Evolutionary conservation across 2,329 filamentous ascomycete species (phyloP), one percentile per base, ranked within the genome.

Genomic region (Chrysosphaeria jannelii): DNA sequence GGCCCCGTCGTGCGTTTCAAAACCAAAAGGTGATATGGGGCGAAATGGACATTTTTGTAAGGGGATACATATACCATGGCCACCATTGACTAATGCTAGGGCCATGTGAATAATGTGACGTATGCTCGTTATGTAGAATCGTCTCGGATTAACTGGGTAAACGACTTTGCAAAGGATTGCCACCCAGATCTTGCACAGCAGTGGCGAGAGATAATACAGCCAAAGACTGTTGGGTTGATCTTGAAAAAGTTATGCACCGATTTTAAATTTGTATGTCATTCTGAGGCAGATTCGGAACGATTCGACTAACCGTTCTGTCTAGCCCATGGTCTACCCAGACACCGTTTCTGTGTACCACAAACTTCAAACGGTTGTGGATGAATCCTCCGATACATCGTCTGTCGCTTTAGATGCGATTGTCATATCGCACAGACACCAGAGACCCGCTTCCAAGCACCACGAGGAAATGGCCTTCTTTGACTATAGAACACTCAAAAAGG

Each of bases 251-350:
- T 90, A 33, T 69, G 57, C 34, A 66, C 71, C 0, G 68, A 88
- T 33, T 90, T 70, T 44, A 90, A 90, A 46, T 78, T 88, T 46
- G 75, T 85, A 39, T 31, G 67, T 51, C 10, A 13, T 18, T n/a
- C 5, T 8, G 15, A 5, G 10, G 14, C 6, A 21, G 9, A 20
- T n/a, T n/a, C n/a, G n/a, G n/a, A n/a, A n/a, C n/a, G n/a, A n/a
- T n/a, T n/a, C n/a, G n/a, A n/a, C n/a, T n/a, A n/a, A n/a, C n/a
- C n/a, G n/a, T n/a, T n/a, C 16, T 6, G 10, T 8, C 7, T 32
- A 76, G 71, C 75, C 78, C 10, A 68, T 90, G 59, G 67, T 55
- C 16, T 88, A 61, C 41, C 78, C 78, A 1, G 78, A 90, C 41
- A 57, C 58, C 23, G 61, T 89, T 30, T 76, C 70, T 0, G 74